phyloP scores from a whole-genome alignment of 768 basidiomycete species.

The Tricholoma sp. region DNA sequence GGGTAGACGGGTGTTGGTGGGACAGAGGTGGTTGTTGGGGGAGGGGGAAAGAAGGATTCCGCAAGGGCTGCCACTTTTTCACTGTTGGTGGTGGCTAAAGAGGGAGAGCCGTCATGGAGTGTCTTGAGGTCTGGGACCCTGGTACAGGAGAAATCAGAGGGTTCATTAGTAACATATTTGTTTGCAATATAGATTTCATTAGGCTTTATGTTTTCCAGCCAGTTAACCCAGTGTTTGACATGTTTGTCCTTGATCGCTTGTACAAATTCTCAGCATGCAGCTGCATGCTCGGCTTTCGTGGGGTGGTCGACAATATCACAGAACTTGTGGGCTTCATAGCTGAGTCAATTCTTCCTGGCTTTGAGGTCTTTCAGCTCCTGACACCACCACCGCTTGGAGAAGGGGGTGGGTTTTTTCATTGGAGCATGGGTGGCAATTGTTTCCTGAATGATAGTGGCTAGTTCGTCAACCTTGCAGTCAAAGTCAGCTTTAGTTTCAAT shows the following conservation, averaged over 20 bases:
- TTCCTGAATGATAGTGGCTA: constrained; percentile 6
- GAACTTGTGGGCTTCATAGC: not conserved
- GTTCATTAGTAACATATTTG: constrained; percentile 1
- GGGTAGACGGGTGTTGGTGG: too few relatives aligned
- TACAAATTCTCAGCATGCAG: not conserved
- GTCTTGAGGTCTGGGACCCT: constrained; percentile 1
- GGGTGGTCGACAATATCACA: not conserved
- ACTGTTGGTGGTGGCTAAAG: not conserved
- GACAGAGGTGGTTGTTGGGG: too few relatives aligned
- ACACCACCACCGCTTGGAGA: constrained; percentile 20
- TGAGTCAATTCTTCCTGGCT: not conserved
- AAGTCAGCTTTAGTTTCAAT: constrained; percentile 7
- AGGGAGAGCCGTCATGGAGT: not conserved
- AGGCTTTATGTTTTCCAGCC: not conserved
- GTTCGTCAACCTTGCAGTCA: not conserved
- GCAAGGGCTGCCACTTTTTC: constrained; percentile 2
- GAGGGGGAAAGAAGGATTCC: constrained; percentile 14
- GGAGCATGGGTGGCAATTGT: constrained; percentile 5
- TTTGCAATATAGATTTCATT: constrained; percentile 1
- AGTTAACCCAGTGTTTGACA: not conserved
- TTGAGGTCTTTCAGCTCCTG: constrained; percentile 13
- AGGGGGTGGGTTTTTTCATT: constrained; percentile 8
- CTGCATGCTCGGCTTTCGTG: not conserved
- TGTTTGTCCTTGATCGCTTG: not conserved
- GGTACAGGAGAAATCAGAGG: not conserved